These are phyloP conservation scores for Fusarium sp. DNA, from an alignment of 2,329 filamentous ascomycete genomes.

Conservation along the genomic window DNA sequence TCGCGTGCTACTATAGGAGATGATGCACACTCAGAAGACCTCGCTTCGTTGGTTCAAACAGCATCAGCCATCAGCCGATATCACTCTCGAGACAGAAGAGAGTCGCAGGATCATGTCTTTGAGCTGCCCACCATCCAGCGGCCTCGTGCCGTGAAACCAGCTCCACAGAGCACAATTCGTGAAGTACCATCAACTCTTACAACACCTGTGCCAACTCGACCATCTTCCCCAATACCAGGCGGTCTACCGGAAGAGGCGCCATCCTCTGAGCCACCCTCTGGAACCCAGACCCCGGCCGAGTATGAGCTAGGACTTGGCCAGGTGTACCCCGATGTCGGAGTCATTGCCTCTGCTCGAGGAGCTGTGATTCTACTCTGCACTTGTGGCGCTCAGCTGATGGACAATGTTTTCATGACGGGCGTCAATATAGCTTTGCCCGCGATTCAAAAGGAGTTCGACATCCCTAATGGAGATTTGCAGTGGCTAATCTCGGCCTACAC, in stretches of 20 bases:
- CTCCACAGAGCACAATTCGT: no score
- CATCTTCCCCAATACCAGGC: no score
- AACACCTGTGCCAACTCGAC: no score
- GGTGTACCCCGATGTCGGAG: conserved; percentile 18
- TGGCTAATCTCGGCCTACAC: conserved; percentile 19
- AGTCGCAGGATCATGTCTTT: no score
- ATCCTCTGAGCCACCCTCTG: conserved; percentile 1
- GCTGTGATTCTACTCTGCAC: conserved; percentile 26
- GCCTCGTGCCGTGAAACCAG: no score
- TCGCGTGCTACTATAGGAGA: no score
- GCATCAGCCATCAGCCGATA: no score
- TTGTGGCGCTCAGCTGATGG: conserved; percentile 25
- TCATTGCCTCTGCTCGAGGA: conserved; percentile 18
- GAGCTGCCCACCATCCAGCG: no score
- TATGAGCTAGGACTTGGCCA: conserved; percentile 17
- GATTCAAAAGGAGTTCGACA: conserved; percentile 24
- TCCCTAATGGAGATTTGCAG: conserved; percentile 17
- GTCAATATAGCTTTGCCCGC: conserved; percentile 26
- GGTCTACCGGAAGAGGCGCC: not conserved
- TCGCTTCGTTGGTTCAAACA: no score
- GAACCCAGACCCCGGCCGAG: conserved; percentile 17
- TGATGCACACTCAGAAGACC: no score
- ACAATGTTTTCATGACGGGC: conserved; percentile 30
- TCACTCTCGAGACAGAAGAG: no score
- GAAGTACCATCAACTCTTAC: no score